Evolutionary conservation across 768 basidiomycete genomes (phyloP).

Genomic region (Kwoniella sp.): DNA sequence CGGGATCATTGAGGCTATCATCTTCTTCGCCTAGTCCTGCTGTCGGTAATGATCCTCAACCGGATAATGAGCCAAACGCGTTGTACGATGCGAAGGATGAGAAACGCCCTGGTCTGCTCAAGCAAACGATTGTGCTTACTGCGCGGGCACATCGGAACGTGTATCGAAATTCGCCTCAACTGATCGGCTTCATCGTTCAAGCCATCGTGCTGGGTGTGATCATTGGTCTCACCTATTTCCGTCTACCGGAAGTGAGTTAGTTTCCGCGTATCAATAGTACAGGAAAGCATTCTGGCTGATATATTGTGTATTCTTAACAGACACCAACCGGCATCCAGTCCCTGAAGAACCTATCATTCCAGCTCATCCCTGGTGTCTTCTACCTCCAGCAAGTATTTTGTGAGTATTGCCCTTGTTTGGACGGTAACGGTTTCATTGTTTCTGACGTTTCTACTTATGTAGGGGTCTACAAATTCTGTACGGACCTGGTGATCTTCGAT

Average conservation of each 20-base stretch:
- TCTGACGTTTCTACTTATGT: constrained; percentile 31
- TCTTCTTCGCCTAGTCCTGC: neutral
- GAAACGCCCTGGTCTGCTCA: constrained; percentile 39
- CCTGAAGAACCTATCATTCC: constrained; percentile 56
- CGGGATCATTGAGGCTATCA: constrained; percentile 1
- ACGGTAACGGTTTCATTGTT: neutral
- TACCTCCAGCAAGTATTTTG: constrained; percentile 53
- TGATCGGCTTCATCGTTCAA: constrained; percentile 38
- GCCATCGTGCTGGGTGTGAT: constrained; percentile 46
- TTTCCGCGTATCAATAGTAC: neutral
- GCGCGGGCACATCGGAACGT: constrained; percentile 50
- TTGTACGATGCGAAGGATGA: constrained; percentile 18
- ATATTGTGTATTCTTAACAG: constrained; percentile 14
- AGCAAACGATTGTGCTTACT: constrained; percentile 49
- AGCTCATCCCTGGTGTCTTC: constrained; percentile 51
- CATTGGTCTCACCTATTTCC: constrained; percentile 58
- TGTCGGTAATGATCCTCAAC: neutral
- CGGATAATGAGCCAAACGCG: neutral
- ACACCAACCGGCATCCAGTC: constrained; percentile 57
- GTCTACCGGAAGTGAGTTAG: constrained; percentile 52
- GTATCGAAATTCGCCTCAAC: constrained; percentile 44
- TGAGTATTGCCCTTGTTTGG: constrained; percentile 13
- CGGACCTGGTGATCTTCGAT: constrained; percentile 60
- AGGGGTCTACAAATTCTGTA: constrained; percentile 57
- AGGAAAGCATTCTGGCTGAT: neutral